These are phyloP conservation scores for Fusarium coicis DNA, from an alignment of 2,329 filamentous ascomycete genomes.

Conservation along the genomic window DNA sequence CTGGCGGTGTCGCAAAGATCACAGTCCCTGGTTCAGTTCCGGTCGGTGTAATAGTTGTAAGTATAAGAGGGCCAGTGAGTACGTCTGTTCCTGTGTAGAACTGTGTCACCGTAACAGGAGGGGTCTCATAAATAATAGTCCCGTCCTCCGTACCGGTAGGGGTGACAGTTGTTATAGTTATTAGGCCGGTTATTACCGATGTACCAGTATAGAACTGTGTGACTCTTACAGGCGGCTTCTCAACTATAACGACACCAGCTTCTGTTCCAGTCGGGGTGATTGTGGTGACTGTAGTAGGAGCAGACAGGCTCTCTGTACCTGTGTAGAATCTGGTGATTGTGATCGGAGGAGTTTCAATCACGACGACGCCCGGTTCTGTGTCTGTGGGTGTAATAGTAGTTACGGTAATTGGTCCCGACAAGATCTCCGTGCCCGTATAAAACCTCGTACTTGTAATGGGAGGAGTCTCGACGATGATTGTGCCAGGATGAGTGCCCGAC, in stretches of 20 bases:
- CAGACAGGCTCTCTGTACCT: background rate
- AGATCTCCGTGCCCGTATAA: background rate
- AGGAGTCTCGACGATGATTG: constrained; percentile 1
- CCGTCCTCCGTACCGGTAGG: background rate
- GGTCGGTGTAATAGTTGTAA: background rate
- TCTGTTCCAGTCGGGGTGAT: background rate
- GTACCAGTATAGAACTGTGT: background rate
- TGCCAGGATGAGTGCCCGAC: background rate
- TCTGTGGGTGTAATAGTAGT: background rate
- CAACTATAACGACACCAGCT: background rate
- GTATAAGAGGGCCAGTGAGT: background rate
- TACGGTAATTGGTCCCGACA: background rate
- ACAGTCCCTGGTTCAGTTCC: background rate
- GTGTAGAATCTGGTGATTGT: background rate
- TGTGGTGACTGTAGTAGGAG: background rate
- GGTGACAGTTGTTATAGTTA: background rate
- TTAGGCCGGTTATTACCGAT: background rate
- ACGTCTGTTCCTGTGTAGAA: background rate
- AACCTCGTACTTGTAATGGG: background rate
- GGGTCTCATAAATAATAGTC: background rate
- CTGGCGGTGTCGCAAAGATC: background rate
- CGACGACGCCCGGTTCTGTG: background rate
- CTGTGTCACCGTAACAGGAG: background rate
- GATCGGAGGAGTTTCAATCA: background rate
- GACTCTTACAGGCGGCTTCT: background rate